These are phyloP conservation scores for Dalbergia cochinchinensis DNA, from an alignment of 306 rosid genomes.

Conservation along the genomic window DNA sequence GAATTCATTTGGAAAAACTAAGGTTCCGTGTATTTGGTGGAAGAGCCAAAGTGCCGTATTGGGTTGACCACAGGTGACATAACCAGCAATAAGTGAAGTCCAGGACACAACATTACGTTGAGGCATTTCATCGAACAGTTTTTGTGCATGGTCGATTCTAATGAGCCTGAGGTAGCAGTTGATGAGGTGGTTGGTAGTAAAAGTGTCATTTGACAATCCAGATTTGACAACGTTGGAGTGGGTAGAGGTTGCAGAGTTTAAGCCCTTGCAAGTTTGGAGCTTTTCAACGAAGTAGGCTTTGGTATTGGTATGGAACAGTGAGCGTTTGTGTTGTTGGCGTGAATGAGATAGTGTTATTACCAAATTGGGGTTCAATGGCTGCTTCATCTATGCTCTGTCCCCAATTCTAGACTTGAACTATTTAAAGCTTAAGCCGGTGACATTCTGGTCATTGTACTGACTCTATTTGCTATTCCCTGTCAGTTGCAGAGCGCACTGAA, in stretches of 20 bases:
- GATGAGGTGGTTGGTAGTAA: constrained; percentile 66
- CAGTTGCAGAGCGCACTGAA: not conserved
- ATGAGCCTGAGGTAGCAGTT: constrained; percentile 62
- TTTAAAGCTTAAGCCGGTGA: not conserved
- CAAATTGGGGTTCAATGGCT: constrained; percentile 20
- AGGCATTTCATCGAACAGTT: constrained; percentile 72
- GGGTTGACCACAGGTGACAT: constrained; percentile 54
- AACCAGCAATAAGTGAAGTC: constrained; percentile 84
- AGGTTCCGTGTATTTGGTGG: constrained; percentile 54
- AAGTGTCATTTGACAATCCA: constrained; percentile 60
- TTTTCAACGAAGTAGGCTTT: constrained; percentile 50
- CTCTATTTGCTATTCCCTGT: not conserved
- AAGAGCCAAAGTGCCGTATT: constrained; percentile 57
- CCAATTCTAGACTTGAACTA: not conserved
- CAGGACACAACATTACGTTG: constrained; percentile 76
- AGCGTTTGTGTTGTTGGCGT: constrained; percentile 49
- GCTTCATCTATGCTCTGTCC: constrained; percentile 34
- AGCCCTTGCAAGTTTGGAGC: constrained; percentile 58
- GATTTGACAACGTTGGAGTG: constrained; percentile 61
- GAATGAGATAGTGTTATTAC: constrained; percentile 43
- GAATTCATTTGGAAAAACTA: constrained; percentile 71
- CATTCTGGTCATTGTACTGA: constrained; percentile 22
- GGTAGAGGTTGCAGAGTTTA: constrained; percentile 50
- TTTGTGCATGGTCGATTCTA: constrained; percentile 57
- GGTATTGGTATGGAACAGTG: constrained; percentile 49